A percentile compares a stretch with the other conserved stretches of the same genome.
Evolutionary conservation across 345 rosid genomes (phyloP).

Genomic region (Linum usitatissimum): DNA sequence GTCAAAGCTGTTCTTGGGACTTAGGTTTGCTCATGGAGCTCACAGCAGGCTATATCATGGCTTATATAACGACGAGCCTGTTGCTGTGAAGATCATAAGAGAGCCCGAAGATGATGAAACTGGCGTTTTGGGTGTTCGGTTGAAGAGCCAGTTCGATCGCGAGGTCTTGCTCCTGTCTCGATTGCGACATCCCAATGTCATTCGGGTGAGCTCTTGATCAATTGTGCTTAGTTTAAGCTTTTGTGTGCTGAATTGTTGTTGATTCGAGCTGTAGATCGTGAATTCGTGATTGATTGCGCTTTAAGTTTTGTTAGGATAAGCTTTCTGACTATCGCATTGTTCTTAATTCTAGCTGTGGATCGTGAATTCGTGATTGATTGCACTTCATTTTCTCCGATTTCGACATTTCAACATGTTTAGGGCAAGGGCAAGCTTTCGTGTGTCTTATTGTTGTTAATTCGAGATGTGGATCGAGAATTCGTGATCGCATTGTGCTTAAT

Average conservation of each 20-base stretch:
- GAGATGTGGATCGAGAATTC: too few species aligned
- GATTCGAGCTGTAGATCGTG: too few species aligned
- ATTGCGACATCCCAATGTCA: constrained; percentile 63
- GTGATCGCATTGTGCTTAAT: too few species aligned
- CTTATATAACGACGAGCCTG: constrained; percentile 77
- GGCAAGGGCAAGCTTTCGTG: neutral
- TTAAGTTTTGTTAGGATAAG: too few species aligned
- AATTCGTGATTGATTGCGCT: too few species aligned
- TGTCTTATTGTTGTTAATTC: too few species aligned
- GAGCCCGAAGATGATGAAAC: constrained; percentile 84
- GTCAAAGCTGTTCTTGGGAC: constrained; percentile 83
- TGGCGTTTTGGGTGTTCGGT: constrained; percentile 46
- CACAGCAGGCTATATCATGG: constrained; percentile 93
- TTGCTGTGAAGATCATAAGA: constrained; percentile 88
- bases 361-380: neutral
- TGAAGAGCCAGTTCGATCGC: constrained; percentile 75
- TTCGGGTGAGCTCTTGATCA: constrained; percentile 42
- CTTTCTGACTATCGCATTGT: too few species aligned
- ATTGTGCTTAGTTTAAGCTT: neutral
- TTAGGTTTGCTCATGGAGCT: constrained; percentile 87
- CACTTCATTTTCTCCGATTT: constrained; percentile 37
- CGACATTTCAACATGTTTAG: constrained; percentile 40
- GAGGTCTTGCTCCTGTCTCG: constrained; percentile 80
- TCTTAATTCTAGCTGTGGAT: too few species aligned
- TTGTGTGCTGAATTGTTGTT: too few species aligned